These are phyloP conservation scores for Acanthamoeba royreba DNA, from an alignment of 208 protist genomes.

Conservation along the genomic window DNA sequence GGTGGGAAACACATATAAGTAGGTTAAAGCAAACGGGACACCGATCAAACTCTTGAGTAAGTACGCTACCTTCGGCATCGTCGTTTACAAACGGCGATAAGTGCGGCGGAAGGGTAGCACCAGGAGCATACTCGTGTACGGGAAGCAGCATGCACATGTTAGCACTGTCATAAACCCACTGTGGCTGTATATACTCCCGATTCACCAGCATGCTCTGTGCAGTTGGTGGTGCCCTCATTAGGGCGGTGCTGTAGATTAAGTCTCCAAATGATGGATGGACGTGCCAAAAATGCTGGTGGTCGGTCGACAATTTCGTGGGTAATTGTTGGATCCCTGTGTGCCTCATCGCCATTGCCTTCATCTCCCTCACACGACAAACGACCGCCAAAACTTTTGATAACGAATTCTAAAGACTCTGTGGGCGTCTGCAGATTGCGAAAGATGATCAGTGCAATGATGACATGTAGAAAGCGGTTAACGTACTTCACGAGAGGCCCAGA, in stretches of 20 bases:
- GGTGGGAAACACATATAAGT: not conserved
- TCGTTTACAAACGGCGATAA: conserved; percentile 79
- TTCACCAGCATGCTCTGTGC: not conserved
- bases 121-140: conserved; percentile 38
- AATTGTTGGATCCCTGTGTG: conserved; percentile 42
- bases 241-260: conserved; percentile 45
- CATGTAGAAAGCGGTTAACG: conserved; percentile 84
- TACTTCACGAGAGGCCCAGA: not conserved
- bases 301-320: conserved; percentile 68
- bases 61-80: conserved; percentile 13
- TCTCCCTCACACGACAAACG: conserved; percentile 70
- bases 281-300: conserved; percentile 76
- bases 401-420: conserved; percentile 85
- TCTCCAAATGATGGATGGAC: conserved; percentile 78
- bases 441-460: conserved; percentile 40
- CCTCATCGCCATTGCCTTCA: conserved; percentile 8
- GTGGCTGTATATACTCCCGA: conserved; percentile 92
- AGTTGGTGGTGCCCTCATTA: not conserved
- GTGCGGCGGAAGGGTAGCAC: conserved; percentile 72
- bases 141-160: conserved; percentile 80
- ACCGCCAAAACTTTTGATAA: conserved; percentile 87
- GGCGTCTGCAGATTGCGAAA: conserved; percentile 79
- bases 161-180: conserved; percentile 95
- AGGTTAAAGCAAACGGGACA: not conserved
- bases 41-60: not conserved